Base-by-base conservation (phyloP, 2,329 filamentous ascomycete species). In the Diaporthe aspalathi region DNA sequence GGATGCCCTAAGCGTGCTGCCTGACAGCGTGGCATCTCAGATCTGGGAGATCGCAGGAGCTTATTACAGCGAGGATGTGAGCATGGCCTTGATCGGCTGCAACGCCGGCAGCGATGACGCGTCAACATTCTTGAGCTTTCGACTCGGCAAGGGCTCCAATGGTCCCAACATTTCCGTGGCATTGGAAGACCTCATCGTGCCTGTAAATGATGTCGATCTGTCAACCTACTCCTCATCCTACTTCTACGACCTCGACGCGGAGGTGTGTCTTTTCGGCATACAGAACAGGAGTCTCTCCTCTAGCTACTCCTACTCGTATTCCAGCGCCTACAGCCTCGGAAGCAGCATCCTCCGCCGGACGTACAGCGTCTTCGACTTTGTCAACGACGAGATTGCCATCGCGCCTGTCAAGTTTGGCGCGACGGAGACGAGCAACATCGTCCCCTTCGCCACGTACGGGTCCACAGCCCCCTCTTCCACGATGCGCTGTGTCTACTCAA, bases 281-380 rank as follows among this genome's bases (percentile, higher is more conserved):
- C 79, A 81, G 56, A 78, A 77, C 49, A 50, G 67, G n/a, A 67
- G 54, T 29, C 60, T 52, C 0, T 60, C 50, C 20, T 24, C 40
- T 17, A 67, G 60, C 67, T 69, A 38, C 14, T 69, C 56, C 0
- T 67, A 53, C 45, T 20, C 32, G 22, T 72, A 43, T 27, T 70
- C 50, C 8, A 27, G 22, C 12, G 67, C 17, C 20, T 76, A 70
- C 62, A 75, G 60, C 50, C 50, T 81, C 3, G 76, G 78, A 20
- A 73, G 73, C 70, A 69, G 74, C 20, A 45, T 80, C 52, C 71
- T 81, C 43, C 77, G 77, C 40, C 76, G 78, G n/a, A 74, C 73
- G 16, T 81, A 81, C 72, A 74, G 77, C 60, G 79, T 79, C 5
- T 80, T 80, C 63, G 80, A 81, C 71, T 68, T 78, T 16, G 77